Evolutionary conservation across 441 rosid genomes (phyloP), one percentile per base, ranked within the genome.

Genomic region (Eugenia klotzschiana): DNA sequence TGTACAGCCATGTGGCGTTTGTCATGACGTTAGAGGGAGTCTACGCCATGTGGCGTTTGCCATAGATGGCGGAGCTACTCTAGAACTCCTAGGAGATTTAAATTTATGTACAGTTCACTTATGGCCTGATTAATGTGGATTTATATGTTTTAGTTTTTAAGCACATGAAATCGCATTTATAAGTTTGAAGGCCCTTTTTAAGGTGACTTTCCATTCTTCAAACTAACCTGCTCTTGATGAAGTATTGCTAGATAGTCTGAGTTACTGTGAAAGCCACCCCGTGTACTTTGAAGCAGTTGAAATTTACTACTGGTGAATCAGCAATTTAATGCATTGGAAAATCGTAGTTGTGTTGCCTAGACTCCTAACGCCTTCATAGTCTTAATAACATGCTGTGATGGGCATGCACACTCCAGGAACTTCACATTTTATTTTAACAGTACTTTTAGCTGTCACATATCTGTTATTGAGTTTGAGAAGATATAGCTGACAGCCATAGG

Each of bases 1-100:
- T 80, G 94, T 92, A 88, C 90, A 92, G 89, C 90, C 80, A 22
- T 97, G 98, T 83, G 95, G 92, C 51, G 82, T 97, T 79, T 97
- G 99, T 90, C 92, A 92, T 85, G 96, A 97, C 22, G 7, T 33
- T 33, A 33, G 37, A 33, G 37, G 37, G 37, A 33, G 37, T 33
- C 37, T 33, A 40, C 7, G 41, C 41, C 41, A 40, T 5, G 6
- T 40, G 41, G 41, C 41, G 37, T 33, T 60, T 16, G 23, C 29
- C 73, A 60, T 29, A 60, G 12, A 29, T 60, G 29, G 73, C 1
- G 3, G 41, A 29, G 41, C 43, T 29, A 29, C 73, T 60, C 73
- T 60, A 29, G 69, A 60, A 60, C 33, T 16, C 33, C 23, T 60
- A 29, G 41, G 43, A 60, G 40, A 60, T 15, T 60, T 60, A 60